Evolutionary conservation across 768 basidiomycete genomes (phyloP), one percentile per base, ranked within the genome.

Genomic region (Boletus rex-veris): DNA sequence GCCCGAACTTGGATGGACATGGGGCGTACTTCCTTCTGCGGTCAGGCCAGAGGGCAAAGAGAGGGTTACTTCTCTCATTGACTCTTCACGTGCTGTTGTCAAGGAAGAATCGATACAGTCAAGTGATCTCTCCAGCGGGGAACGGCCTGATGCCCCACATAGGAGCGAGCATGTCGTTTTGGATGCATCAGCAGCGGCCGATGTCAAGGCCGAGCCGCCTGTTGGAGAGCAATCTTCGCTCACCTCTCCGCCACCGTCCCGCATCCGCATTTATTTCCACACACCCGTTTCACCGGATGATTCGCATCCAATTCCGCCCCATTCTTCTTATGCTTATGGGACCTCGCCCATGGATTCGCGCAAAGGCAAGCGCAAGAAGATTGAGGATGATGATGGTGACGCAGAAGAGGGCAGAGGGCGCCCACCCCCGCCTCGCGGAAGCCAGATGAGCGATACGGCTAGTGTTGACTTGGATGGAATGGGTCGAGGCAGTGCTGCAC

Each of bases 261-360:
- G 91, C 58, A 85, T 93, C 63, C 88, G 90, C 64, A 90, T 93
- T 53, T 93, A 93, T 76, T 93, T 93, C 77, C 90, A 92, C 74
- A 92, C 90, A 24, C 91, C 90, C 56, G 88, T 88, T 58, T 83
- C 87, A 58, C 80, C 85, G 64, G 89, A 90, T 75, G 90, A 91
- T 72, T 79, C 85, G 52, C 84, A 82, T 67, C 85, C 85, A 21
- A 84, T 89, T 67, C 83, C 85, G 55, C 81, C 84, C 75, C 75
- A 81, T 63, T 74, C 75, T 57, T 71, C 77, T 64, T 68, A 71
- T 68, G 59, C 60, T 46, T 57, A 58, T 59, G 60, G 64, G 44
- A 73, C 77, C 66, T 66, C 72, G 46, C 75, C 79, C 42, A 80
- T 83, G 57, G 84, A 86, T 67, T 71, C 66, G 53, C 81, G 87